phyloP scores from a whole-genome alignment of 2,329 filamentous ascomycete species.

The Colletotrichum destructivum region DNA sequence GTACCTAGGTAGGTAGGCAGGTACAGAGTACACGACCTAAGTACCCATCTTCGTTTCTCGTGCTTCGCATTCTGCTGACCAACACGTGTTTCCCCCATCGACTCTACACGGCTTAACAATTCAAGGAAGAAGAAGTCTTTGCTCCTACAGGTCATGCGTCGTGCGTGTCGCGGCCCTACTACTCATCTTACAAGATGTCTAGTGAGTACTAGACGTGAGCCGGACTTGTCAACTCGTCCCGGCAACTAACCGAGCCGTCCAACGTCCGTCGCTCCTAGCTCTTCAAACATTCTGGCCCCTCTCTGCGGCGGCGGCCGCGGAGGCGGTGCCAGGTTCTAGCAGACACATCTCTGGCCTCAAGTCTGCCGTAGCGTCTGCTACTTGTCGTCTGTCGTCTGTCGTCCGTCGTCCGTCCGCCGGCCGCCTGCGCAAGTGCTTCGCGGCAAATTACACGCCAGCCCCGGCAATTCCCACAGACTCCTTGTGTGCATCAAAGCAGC shows the following conservation, averaged over 20 bases:
- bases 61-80: constrained; percentile 3
- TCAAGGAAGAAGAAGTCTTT: neutral
- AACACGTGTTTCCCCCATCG: neutral
- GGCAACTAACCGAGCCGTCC: constrained; percentile 20
- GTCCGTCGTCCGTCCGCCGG: constrained; percentile 1
- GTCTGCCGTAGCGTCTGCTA: neutral
- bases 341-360: neutral
- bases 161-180: neutral
- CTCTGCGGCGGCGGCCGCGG: neutral
- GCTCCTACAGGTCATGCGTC: neutral
- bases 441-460: constrained; percentile 24
- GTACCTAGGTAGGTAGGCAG: neutral
- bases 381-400: neutral
- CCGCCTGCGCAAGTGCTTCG: constrained; percentile 13
- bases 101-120: too few relatives aligned
- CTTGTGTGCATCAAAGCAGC: neutral
- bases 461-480: constrained; percentile 9
- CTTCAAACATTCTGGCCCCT: neutral
- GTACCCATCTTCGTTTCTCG: neutral
- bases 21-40: neutral
- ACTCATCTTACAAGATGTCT: constrained; percentile 14
- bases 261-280: neutral
- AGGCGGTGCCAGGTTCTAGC: too few relatives aligned
- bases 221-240: constrained; percentile 24
- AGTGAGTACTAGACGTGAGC: constrained; percentile 23